Conservation (phyloP, 176 grass and related monocot genomes). For the Saccharum officinarum region DNA sequence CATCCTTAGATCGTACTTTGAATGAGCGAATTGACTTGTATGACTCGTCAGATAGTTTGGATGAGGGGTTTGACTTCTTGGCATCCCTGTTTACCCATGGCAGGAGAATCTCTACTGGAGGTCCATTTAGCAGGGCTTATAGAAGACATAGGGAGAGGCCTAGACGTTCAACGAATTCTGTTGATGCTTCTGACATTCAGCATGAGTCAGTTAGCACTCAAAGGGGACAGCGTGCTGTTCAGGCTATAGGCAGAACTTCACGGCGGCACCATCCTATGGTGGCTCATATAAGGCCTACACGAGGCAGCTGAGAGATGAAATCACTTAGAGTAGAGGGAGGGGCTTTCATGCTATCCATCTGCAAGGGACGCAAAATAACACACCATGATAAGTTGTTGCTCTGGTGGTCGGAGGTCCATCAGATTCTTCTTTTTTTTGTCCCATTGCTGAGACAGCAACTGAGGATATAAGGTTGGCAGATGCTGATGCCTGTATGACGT, state of each 20-base stretch:
- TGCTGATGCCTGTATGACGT: slow-evolving; percentile 24
- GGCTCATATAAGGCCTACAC: slow-evolving; percentile 30
- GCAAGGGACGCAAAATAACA: slow-evolving; percentile 40
- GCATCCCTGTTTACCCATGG: slow-evolving; percentile 48
- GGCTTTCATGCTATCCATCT: slow-evolving; percentile 39
- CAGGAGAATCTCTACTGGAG: slow-evolving; percentile 44
- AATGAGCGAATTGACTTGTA: slow-evolving; percentile 51
- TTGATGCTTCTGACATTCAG: slow-evolving; percentile 37
- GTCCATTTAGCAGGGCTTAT: slow-evolving; percentile 30
- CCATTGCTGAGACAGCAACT: slow-evolving; percentile 34
- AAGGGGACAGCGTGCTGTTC: slow-evolving; percentile 36
- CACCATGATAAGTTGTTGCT: slow-evolving; percentile 13
- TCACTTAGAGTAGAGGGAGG: neutral
- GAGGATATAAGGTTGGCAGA: slow-evolving; percentile 18
- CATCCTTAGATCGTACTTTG: slow-evolving; percentile 51
- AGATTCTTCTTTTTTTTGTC: slow-evolving; percentile 33
- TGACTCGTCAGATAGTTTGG: slow-evolving; percentile 51
- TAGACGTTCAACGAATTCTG: slow-evolving; percentile 23
- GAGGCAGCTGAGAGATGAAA: slow-evolving; percentile 24
- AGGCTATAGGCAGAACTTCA: slow-evolving; percentile 20
- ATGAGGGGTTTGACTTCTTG: slow-evolving; percentile 46
- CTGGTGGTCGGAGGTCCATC: slow-evolving; percentile 10
- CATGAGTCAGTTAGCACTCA: slow-evolving; percentile 24
- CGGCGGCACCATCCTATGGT: slow-evolving; percentile 27
- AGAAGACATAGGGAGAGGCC: slow-evolving; percentile 49